These are phyloP conservation scores for Sphaerulina populicola DNA, from an alignment of 2,329 filamentous ascomycete species.

Conservation along the genomic window DNA sequence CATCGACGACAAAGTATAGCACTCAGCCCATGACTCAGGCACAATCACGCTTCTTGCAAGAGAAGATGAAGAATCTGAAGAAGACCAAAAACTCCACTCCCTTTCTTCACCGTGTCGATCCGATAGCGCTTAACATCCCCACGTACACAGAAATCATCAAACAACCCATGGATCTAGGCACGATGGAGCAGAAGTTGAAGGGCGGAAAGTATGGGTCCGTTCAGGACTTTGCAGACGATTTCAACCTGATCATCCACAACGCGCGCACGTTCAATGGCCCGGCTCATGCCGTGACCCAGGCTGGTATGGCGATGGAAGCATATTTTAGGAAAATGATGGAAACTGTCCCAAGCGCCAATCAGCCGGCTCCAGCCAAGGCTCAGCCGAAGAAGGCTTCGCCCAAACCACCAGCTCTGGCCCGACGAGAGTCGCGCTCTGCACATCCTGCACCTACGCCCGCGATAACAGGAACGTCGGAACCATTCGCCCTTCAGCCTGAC, in stretches of 20 bases:
- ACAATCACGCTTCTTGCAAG: conserved; percentile 55
- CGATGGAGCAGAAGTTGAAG: conserved; percentile 74
- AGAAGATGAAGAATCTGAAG: conserved; percentile 65
- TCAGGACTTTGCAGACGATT: conserved; percentile 65
- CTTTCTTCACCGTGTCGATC: conserved; percentile 71
- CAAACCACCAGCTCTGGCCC: conserved; percentile 22
- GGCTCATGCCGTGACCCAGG: conserved; percentile 62
- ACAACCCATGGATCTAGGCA: conserved; percentile 73
- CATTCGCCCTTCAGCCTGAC: conserved; percentile 69
- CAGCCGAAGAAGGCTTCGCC: conserved; percentile 30
- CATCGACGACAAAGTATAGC: conserved; percentile 27
- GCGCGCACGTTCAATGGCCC: conserved; percentile 73
- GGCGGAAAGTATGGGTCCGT: conserved; percentile 59
- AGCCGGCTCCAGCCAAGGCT: conserved; percentile 50
- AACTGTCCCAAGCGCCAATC: conserved; percentile 50
- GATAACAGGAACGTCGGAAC: conserved; percentile 42
- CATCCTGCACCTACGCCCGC: conserved; percentile 26
- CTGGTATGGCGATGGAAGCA: conserved; percentile 54
- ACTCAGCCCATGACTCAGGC: conserved; percentile 48
- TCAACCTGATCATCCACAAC: conserved; percentile 72
- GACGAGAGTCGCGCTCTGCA: conserved; percentile 29
- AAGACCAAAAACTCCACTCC: conserved; percentile 72
- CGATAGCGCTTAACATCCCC: conserved; percentile 65
- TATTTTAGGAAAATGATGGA: conserved; percentile 54
- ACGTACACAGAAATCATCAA: conserved; percentile 64